These are phyloP conservation scores for Didymella pomorum DNA, from an alignment of 2,329 filamentous ascomycete species.

Conservation along the genomic window DNA sequence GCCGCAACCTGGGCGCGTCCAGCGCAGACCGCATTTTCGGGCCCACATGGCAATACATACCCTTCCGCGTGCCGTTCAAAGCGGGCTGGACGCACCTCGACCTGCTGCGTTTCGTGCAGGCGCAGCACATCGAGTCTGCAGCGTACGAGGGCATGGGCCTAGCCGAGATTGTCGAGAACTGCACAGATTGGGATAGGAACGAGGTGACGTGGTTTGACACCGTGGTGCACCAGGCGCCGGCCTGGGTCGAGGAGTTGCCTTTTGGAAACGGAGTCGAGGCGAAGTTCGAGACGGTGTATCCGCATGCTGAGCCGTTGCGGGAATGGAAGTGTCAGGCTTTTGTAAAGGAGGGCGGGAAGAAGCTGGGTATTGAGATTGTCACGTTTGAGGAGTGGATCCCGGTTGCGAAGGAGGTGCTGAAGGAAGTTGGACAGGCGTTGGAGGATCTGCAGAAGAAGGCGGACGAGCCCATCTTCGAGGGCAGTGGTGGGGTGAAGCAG, in stretches of 20 bases:
- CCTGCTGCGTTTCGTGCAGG: slow-evolving; percentile 47
- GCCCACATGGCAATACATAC: slow-evolving; percentile 73
- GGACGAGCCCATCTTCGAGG: slow-evolving; percentile 32
- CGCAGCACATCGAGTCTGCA: slow-evolving; percentile 45
- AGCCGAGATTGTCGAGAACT: slow-evolving; percentile 46
- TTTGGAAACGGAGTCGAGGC: slow-evolving; percentile 49
- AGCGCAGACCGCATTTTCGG: slow-evolving; percentile 67
- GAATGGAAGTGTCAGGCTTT: slow-evolving; percentile 70
- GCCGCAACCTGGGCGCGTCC: slow-evolving; percentile 66
- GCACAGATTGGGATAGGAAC: slow-evolving; percentile 43
- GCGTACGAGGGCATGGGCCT: slow-evolving; percentile 50
- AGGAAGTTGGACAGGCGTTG: slow-evolving; percentile 49
- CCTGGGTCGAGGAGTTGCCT: slow-evolving; percentile 66
- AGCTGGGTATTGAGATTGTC: slow-evolving; percentile 65
- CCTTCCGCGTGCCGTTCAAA: slow-evolving; percentile 66
- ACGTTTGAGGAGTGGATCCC: slow-evolving; percentile 65
- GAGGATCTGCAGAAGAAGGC: slow-evolving; percentile 32
- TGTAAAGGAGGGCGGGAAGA: slow-evolving; percentile 57
- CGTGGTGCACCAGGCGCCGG: slow-evolving; percentile 52
- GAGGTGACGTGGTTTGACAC: slow-evolving; percentile 48
- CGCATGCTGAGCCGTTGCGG: slow-evolving; percentile 51
- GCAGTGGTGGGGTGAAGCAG: slow-evolving; percentile 10
- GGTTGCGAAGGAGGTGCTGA: slow-evolving; percentile 61
- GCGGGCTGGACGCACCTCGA: slow-evolving; percentile 54
- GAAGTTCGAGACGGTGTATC: slow-evolving; percentile 65